Evolutionary conservation across 306 rosid genomes (phyloP).

Genomic region (Trichosanthes truncata): DNA sequence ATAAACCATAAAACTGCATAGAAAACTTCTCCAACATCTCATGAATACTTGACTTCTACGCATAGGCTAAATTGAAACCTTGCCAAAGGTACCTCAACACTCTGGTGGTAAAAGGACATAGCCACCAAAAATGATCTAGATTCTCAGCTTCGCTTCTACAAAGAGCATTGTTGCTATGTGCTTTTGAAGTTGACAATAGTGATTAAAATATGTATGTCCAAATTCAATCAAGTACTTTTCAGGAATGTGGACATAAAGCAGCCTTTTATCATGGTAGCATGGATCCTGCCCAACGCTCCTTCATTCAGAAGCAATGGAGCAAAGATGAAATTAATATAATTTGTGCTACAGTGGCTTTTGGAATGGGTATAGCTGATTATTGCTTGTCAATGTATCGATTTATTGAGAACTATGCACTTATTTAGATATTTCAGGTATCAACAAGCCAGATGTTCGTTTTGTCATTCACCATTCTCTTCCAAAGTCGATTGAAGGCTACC

Average conservation of each 20-base stretch:
- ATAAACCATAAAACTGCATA: not conserved
- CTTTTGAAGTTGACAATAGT: not conserved
- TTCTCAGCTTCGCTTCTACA: not conserved
- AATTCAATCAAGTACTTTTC: constrained; percentile 12
- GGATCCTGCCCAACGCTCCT: constrained; percentile 84
- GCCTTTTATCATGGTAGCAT: constrained; percentile 94
- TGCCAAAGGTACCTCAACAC: not conserved
- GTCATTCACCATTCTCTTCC: constrained; percentile 97
- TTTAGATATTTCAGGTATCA: constrained; percentile 65
- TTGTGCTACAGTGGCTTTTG: constrained; percentile 99
- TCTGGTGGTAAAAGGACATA: not conserved
- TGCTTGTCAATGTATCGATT: constrained; percentile 20
- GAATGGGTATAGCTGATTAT: constrained; percentile 72
- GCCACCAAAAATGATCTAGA: not conserved
- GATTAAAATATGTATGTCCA: not conserved
- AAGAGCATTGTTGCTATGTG: not conserved
- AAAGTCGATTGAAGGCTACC: constrained; percentile 96
- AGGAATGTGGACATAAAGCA: constrained; percentile 93
- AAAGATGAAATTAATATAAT: constrained; percentile 90
- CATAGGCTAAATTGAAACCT: not conserved
- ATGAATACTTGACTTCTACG: not conserved
- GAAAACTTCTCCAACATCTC: not conserved
- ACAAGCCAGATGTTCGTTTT: constrained; percentile 97
- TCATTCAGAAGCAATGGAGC: constrained; percentile 94
- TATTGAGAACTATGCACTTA: constrained; percentile 17